These are phyloP conservation scores for Solanum ossicruentum DNA, from an alignment of 257 asterid genomes.

Conservation along the genomic window DNA sequence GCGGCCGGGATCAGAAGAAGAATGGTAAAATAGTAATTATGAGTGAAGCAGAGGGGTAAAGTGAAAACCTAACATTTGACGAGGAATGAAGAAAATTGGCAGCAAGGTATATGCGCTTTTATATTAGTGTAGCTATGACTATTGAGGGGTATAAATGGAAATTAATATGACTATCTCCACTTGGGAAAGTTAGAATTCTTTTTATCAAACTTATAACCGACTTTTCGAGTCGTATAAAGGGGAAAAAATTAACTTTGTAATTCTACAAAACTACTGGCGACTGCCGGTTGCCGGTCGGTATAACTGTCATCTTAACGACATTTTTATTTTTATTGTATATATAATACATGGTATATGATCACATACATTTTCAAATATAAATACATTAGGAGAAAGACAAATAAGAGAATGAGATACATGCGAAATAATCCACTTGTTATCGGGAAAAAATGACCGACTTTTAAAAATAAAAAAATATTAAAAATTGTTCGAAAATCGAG, in stretches of 20 bases:
- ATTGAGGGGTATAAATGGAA: neutral
- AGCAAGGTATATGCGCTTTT: neutral
- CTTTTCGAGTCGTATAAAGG: neutral
- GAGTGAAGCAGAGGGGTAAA: neutral
- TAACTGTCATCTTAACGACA: neutral
- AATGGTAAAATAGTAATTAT: neutral
- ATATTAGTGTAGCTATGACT: neutral
- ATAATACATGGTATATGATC: no score
- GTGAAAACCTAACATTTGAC: neutral
- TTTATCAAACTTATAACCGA: neutral
- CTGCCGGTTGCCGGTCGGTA: neutral
- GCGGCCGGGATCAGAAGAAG: constrained; percentile 13
- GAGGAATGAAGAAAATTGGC: neutral
- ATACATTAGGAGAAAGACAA: no score
- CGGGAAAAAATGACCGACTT: no score
- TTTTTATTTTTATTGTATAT: neutral
- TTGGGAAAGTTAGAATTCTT: neutral
- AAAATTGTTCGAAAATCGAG: no score
- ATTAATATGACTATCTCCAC: neutral
- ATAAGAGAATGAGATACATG: no score
- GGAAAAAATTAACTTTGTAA: neutral
- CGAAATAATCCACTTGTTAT: no score
- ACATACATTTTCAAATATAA: no score
- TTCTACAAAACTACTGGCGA: neutral
- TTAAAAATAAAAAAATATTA: no score